phyloP scores from a whole-genome alignment of 495 filamentous ascomycete species.

The Annulohypoxylon moriforme region DNA sequence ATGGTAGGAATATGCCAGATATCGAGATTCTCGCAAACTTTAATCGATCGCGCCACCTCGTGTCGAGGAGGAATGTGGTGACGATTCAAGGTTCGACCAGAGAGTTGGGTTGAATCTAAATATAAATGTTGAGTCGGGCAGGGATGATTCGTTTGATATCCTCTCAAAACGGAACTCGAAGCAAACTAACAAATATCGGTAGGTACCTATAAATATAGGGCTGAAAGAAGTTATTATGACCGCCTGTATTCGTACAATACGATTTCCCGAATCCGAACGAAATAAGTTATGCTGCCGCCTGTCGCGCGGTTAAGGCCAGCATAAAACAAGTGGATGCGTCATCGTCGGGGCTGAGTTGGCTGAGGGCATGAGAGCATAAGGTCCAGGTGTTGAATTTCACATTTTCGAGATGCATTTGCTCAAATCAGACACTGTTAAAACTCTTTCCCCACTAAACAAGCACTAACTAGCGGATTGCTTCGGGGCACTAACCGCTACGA shows the following conservation, averaged over 20 bases:
- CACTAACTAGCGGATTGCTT: constrained; percentile 21
- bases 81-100: constrained; percentile 26
- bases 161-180: not conserved
- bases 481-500: not conserved
- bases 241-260: constrained; percentile 10
- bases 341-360: constrained; percentile 38
- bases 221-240: constrained; percentile 4
- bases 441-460: constrained; percentile 30
- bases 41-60: constrained; percentile 27
- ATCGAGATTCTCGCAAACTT: constrained; percentile 10
- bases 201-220: not conserved
- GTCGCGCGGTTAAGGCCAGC: constrained; percentile 2
- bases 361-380: constrained; percentile 2
- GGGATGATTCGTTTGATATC: constrained; percentile 6
- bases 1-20: not conserved
- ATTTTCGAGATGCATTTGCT: not conserved
- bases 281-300: constrained; percentile 1
- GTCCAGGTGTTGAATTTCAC: not conserved
- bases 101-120: constrained; percentile 30
- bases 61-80: constrained; percentile 15
- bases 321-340: constrained; percentile 28
- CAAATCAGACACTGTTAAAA: constrained; percentile 22
- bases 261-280: constrained; percentile 4
- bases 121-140: constrained; percentile 29
- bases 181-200: not conserved